Conservation (phyloP, 1,139 yeast genomes). For the Sugiyamaella japonica region DNA sequence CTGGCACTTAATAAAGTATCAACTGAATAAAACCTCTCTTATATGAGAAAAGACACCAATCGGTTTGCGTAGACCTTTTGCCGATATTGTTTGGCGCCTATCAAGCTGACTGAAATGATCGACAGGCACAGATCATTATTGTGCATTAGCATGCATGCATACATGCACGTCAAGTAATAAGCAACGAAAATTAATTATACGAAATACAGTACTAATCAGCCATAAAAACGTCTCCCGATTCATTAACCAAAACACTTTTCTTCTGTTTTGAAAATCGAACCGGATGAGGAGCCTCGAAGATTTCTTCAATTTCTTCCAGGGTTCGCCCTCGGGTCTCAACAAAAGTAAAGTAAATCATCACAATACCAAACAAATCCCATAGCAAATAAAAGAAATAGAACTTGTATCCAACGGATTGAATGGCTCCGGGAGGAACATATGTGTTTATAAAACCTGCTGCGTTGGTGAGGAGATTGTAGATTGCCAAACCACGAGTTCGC, state of each 20-base stretch:
- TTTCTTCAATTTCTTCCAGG: slow-evolving; percentile 21
- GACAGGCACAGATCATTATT: background rate
- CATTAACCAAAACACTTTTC: slow-evolving; percentile 15
- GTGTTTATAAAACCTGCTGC: slow-evolving; percentile 16
- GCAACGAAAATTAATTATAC: background rate
- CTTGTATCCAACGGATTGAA: slow-evolving; percentile 18
- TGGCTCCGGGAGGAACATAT: slow-evolving; percentile 21
- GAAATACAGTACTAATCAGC: slow-evolving; percentile 7
- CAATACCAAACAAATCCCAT: slow-evolving; percentile 20
- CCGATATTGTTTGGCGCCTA: too few species aligned
- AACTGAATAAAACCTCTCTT: too few species aligned
- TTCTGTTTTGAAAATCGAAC: slow-evolving; percentile 17
- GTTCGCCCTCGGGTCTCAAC: slow-evolving; percentile 21
- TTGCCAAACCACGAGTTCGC: slow-evolving; percentile 20
- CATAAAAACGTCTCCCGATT: slow-evolving; percentile 17
- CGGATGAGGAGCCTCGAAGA: slow-evolving; percentile 19
- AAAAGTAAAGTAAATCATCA: slow-evolving; percentile 20
- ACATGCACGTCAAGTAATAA: background rate
- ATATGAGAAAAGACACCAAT: too few species aligned
- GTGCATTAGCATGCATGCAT: background rate
- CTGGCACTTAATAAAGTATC: too few species aligned
- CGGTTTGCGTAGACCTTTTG: too few species aligned
- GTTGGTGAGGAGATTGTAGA: slow-evolving; percentile 13
- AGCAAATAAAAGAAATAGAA: slow-evolving; percentile 19
- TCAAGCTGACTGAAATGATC: too few species aligned